These are phyloP conservation scores for Dioscorea dumetorum DNA, from an alignment of 106 monocot genomes.

Conservation along the genomic window DNA sequence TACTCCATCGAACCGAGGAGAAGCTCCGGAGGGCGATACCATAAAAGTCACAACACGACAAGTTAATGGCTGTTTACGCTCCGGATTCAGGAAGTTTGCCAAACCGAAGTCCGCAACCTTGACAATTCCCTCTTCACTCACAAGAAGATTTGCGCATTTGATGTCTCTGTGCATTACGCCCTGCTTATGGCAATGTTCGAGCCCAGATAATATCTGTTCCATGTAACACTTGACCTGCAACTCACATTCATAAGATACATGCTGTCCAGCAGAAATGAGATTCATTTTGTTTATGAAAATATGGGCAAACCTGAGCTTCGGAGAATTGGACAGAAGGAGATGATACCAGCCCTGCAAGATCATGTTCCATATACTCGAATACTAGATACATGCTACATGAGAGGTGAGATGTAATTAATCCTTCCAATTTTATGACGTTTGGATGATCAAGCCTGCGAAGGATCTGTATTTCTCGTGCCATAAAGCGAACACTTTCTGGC, in stretches of 20 bases:
- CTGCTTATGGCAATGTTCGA: conserved; percentile 73
- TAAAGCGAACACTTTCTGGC: too few species aligned
- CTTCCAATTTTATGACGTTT: conserved; percentile 66
- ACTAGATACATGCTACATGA: conserved; percentile 80
- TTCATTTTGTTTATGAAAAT: neutral
- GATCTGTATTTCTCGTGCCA: conserved; percentile 70
- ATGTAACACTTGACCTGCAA: conserved; percentile 86
- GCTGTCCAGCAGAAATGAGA: neutral
- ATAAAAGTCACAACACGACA: conserved; percentile 86
- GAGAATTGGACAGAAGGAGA: conserved; percentile 58
- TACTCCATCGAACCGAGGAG: conserved; percentile 76
- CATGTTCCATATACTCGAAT: conserved; percentile 95
- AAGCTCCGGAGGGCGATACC: conserved; percentile 97
- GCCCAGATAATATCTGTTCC: conserved; percentile 71
- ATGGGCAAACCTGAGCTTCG: conserved; percentile 65
- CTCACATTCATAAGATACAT: neutral
- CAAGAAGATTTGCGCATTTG: conserved; percentile 81
- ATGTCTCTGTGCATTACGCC: conserved; percentile 88
- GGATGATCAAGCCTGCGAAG: conserved; percentile 86
- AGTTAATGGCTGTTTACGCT: conserved; percentile 39
- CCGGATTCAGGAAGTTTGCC: conserved; percentile 51
- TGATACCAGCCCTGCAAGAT: conserved; percentile 74
- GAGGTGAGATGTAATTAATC: conserved; percentile 61
- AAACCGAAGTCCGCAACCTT: conserved; percentile 92
- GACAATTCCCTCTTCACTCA: conserved; percentile 71